Conservation (phyloP, 768 basidiomycete species). For the Podaxis sp. region DNA sequence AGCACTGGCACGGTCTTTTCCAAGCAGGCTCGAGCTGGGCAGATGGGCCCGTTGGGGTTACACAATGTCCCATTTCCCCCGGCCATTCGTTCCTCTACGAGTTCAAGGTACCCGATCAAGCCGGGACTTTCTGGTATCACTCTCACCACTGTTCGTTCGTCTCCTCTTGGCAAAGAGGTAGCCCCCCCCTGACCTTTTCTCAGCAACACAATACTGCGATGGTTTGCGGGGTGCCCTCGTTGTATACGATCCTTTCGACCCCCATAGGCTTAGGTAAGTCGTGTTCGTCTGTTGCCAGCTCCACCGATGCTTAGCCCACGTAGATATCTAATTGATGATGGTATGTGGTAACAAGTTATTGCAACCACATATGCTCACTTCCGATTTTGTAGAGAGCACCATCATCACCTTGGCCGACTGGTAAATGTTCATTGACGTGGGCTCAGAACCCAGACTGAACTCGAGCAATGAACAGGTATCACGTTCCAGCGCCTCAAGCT, state of each 20-base stretch:
- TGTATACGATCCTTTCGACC: conserved; percentile 37
- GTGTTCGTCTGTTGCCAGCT: not conserved
- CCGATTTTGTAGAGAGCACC: conserved; percentile 20
- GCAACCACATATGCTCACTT: conserved; percentile 30
- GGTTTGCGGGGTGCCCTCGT: conserved; percentile 44
- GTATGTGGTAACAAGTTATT: conserved; percentile 30
- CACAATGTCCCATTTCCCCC: conserved; percentile 42
- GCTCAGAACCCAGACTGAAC: conserved; percentile 40
- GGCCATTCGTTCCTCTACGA: conserved; percentile 40
- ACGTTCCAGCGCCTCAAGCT: not conserved
- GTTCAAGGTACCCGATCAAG: conserved; percentile 34
- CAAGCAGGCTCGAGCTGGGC: conserved; percentile 35
- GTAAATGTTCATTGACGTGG: conserved; percentile 20
- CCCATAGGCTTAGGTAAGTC: conserved; percentile 31
- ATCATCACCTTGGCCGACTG: conserved; percentile 28
- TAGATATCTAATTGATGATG: conserved; percentile 36
- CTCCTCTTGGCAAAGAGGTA: not conserved
- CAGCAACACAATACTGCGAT: conserved; percentile 49
- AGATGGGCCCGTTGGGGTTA: conserved; percentile 40
- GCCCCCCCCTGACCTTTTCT: not conserved
- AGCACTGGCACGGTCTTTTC: conserved; percentile 49
- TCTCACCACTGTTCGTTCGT: conserved; percentile 22
- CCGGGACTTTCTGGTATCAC: conserved; percentile 46
- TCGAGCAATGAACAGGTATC: conserved; percentile 33
- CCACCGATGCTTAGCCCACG: not conserved